phyloP scores from a whole-genome alignment of 2,329 filamentous ascomycete genomes.

The Stachybotrys echinatus region DNA sequence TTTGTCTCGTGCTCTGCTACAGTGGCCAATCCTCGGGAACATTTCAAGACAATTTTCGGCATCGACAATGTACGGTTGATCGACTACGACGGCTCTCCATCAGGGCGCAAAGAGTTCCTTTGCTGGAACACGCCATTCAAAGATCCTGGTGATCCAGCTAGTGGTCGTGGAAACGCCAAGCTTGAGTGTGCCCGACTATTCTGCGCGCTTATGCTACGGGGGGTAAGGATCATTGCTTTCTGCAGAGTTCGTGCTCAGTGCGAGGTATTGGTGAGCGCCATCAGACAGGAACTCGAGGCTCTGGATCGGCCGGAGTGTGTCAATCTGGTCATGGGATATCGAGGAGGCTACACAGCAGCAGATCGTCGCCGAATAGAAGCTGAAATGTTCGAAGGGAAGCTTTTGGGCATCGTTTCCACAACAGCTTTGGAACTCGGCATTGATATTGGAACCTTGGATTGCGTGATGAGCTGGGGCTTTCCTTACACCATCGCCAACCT shows the following conservation, averaged over 20 bases:
- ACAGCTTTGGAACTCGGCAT: slow-evolving; percentile 90
- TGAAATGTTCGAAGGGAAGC: slow-evolving; percentile 95
- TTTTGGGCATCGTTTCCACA: slow-evolving; percentile 90
- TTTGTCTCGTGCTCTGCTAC: slow-evolving; percentile 97
- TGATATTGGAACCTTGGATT: slow-evolving; percentile 90
- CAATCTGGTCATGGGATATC: slow-evolving; percentile 86
- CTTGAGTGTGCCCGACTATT: slow-evolving; percentile 86
- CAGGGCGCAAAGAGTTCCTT: slow-evolving; percentile 84
- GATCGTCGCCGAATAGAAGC: slow-evolving; percentile 83
- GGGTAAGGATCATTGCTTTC: slow-evolving; percentile 89
- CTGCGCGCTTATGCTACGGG: slow-evolving; percentile 80
- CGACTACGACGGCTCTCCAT: slow-evolving; percentile 89
- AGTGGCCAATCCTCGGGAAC: slow-evolving; percentile 83
- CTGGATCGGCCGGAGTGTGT: slow-evolving; percentile 72
- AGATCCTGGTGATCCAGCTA: slow-evolving; percentile 80
- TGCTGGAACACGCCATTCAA: slow-evolving; percentile 98
- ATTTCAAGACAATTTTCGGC: slow-evolving; percentile 94
- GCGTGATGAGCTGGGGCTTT: slow-evolving; percentile 89
- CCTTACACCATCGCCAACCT: slow-evolving; percentile 94
- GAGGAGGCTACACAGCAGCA: slow-evolving; percentile 89
- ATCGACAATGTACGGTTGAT: slow-evolving; percentile 74
- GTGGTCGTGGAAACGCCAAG: slow-evolving; percentile 77
- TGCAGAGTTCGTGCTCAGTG: slow-evolving; percentile 84
- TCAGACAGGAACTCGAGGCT: slow-evolving; percentile 69
- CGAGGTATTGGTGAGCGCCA: slow-evolving; percentile 73